Evolutionary conservation across 2,329 filamentous ascomycete genomes (phyloP), one percentile per base, ranked within the genome.

Genomic region (Capronia coronata): DNA sequence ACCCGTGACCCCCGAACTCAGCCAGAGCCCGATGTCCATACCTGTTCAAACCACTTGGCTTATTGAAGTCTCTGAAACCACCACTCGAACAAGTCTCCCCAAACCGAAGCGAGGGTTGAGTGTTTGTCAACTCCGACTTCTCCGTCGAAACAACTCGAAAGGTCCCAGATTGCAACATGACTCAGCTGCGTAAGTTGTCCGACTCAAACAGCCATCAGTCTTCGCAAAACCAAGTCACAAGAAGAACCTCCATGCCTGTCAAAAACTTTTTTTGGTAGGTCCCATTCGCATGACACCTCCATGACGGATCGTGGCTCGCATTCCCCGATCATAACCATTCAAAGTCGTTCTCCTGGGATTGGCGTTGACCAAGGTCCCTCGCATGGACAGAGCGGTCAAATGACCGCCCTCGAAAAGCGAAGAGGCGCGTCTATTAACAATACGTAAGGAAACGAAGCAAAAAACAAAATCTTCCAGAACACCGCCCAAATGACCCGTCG

Each of bases 361-460:
- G 4, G 38, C 19, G 13, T 43, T 43, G n/a, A 16, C 23, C 40
- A 13, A 4, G 25, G 4, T 10, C 22, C 40, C 23, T 30, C 25
- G 10, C 14, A 32, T 42, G 16, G 25, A 19, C 23, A 25, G n/a
- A 16, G n/a, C 16, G 22, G 14, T 25, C 4, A 19, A 46, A 37
- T 37, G 18, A 41, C 18, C 43, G 22, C 21, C 18, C 16, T 30
- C 8, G 9, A 46, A 38, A 47, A 22, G 30, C 22, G 35, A 49
- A 38, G 37, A 42, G 43, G 19, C 27, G 39, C 37, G 27, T 52
- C 52, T 55, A 55, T 55, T 55, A 55, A 52, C 46, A 51, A 44
- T 51, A 46, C 23, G 35, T 46, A 34, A 39, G 30, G 37, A 27
- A 37, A 37, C 18, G 37, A 27, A 37, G 19, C 18, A 8, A 32